Evolutionary conservation across 2,329 filamentous ascomycete genomes (phyloP).

Genomic region (Alternaria novae-zelandiae): DNA sequence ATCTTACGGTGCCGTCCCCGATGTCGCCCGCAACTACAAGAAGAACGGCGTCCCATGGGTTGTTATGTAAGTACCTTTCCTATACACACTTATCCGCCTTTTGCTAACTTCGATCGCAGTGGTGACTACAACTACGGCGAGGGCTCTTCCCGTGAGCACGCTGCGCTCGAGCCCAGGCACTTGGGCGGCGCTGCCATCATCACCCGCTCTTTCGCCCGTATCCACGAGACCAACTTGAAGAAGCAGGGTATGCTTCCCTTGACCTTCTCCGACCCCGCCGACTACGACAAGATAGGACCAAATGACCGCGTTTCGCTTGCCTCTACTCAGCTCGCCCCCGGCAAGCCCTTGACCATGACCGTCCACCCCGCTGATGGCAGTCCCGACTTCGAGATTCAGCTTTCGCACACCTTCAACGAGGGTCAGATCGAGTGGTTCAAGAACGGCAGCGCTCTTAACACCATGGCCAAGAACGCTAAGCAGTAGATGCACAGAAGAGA

Average conservation of each 20-base stretch:
- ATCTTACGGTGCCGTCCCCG: slow-evolving; percentile 86
- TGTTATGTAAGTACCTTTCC: slow-evolving; percentile 60
- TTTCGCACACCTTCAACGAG: slow-evolving; percentile 97
- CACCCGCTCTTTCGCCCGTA: slow-evolving; percentile 94
- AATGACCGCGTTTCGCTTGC: too few relatives aligned
- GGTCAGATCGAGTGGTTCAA: slow-evolving; percentile 99
- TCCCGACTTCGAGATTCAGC: slow-evolving; percentile 80
- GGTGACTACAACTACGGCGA: slow-evolving; percentile 92
- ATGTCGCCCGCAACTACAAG: slow-evolving; percentile 98
- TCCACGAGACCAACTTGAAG: slow-evolving; percentile 99
- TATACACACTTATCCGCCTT: not conserved
- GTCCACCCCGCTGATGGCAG: slow-evolving; percentile 95
- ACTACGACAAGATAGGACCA: slow-evolving; percentile 99
- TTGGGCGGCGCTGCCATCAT: slow-evolving; percentile 97
- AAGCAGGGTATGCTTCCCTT: slow-evolving; percentile 99
- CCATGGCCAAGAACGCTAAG: slow-evolving; percentile 80
- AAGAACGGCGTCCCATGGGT: slow-evolving; percentile 95
- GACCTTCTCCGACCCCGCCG: slow-evolving; percentile 90
- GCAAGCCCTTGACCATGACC: slow-evolving; percentile 88
- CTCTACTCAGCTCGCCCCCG: slow-evolving; percentile 89
- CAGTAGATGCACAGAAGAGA: slow-evolving; percentile 23
- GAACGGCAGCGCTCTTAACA: slow-evolving; percentile 96
- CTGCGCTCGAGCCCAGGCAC: slow-evolving; percentile 95
- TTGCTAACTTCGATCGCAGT: not conserved
- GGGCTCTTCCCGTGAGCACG: slow-evolving; percentile 96